Evolutionary conservation across 306 rosid genomes (phyloP).

Genomic region (Vigna unguiculata): DNA sequence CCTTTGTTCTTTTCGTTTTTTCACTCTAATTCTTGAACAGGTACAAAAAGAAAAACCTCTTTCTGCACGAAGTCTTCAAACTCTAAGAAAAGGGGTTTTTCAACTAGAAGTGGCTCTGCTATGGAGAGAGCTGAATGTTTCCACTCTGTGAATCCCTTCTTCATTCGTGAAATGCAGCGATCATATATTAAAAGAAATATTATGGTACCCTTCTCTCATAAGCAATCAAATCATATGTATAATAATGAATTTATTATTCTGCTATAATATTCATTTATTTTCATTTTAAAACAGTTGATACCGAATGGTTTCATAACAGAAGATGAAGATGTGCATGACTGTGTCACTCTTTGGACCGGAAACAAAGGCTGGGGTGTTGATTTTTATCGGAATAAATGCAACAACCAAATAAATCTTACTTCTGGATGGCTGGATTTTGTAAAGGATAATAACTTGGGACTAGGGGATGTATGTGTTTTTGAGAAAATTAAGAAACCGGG

Average conservation of each 20-base stretch:
- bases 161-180: conserved; percentile 8
- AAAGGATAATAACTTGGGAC: conserved; percentile 8
- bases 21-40: background rate
- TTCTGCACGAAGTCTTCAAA: background rate
- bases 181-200: background rate
- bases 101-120: background rate
- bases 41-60: background rate
- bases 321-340: background rate
- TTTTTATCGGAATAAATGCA: background rate
- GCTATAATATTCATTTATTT: too few species aligned
- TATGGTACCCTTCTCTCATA: background rate
- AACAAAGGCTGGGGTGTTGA: background rate
- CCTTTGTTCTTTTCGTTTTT: too few species aligned
- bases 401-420: background rate
- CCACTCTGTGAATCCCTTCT: background rate
- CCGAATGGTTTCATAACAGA: background rate
- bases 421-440: conserved; percentile 29
- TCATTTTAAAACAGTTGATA: background rate
- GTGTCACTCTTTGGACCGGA: conserved; percentile 16
- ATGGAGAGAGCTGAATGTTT: background rate
- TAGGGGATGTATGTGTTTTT: conserved; percentile 17
- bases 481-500: background rate
- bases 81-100: background rate
- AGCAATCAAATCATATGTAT: background rate
- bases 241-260: background rate